phyloP scores from a whole-genome alignment of 2,329 filamentous ascomycete genomes.

The Ophiostoma perfectum region DNA sequence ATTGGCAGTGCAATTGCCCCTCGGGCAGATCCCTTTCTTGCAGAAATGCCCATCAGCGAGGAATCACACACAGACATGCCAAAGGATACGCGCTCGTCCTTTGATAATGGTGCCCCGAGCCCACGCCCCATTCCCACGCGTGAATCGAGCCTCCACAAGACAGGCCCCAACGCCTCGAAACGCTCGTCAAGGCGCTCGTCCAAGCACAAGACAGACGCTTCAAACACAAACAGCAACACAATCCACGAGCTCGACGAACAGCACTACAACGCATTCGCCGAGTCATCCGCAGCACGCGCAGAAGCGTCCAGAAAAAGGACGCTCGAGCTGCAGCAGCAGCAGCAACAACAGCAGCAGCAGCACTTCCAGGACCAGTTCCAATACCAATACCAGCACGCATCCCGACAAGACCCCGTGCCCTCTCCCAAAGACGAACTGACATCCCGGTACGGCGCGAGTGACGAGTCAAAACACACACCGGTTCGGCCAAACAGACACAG shows the following conservation, averaged over 20 bases:
- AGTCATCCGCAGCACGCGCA: constrained; percentile 2
- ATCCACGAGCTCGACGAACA: constrained; percentile 32
- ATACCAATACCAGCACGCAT: background rate
- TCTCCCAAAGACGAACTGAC: background rate
- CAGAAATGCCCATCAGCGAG: constrained; percentile 52
- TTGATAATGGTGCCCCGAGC: constrained; percentile 31
- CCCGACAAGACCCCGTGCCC: background rate
- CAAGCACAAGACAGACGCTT: constrained; percentile 46
- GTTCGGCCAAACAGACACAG: background rate
- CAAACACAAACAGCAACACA: constrained; percentile 34
- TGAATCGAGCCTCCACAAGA: constrained; percentile 62
- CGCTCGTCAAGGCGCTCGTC: constrained; percentile 48
- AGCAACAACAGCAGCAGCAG: constrained; percentile 13
- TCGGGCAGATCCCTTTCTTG: constrained; percentile 46
- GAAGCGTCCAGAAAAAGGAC: constrained; percentile 4
- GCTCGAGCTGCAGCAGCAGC: constrained; percentile 13
- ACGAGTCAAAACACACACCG: background rate
- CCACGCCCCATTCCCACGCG: constrained; percentile 57
- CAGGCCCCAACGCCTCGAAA: constrained; percentile 45
- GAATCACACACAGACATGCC: constrained; percentile 40
- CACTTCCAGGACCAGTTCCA: background rate
- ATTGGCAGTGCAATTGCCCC: constrained; percentile 32
- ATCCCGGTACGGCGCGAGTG: background rate
- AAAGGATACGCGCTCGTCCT: constrained; percentile 30
- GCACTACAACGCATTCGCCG: background rate